Percentiles rank a stretch among this genome's conserved stretches.
phyloP scores from a whole-genome alignment of 2,329 filamentous ascomycete genomes.

The Torrubiella hemipterigena region DNA sequence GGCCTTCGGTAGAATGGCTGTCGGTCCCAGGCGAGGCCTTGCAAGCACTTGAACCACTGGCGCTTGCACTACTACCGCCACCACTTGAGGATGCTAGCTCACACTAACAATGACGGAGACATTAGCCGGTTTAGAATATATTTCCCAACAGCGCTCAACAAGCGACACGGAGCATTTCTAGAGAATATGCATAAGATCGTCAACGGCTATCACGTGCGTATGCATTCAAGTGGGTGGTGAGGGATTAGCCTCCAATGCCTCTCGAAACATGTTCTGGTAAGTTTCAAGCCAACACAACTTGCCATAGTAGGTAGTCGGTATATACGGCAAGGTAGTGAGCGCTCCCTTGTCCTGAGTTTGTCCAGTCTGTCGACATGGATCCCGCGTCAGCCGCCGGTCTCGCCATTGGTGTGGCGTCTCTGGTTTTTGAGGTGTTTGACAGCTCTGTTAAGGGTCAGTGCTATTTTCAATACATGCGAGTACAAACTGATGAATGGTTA shows the following conservation, averaged over 20 bases:
- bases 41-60: no score
- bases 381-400: background rate
- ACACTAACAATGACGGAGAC: background rate
- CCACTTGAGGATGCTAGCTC: background rate
- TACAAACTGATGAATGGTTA: background rate
- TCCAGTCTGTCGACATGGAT: conserved; percentile 1
- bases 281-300: background rate
- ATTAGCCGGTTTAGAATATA: background rate
- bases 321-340: background rate
- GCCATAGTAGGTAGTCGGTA: background rate
- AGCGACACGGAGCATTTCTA: background rate
- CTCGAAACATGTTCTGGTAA: background rate
- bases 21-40: no score
- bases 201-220: background rate
- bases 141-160: background rate
- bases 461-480: background rate
- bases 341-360: background rate
- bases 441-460: conserved; percentile 1
- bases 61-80: background rate
- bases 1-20: no score
- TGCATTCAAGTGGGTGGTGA: background rate
- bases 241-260: no score
- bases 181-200: background rate
- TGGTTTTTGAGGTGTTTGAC: conserved; percentile 1
- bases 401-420: background rate